Evolutionary conservation across 805 yeast species (phyloP).

Genomic region (Starmerella geochares): DNA sequence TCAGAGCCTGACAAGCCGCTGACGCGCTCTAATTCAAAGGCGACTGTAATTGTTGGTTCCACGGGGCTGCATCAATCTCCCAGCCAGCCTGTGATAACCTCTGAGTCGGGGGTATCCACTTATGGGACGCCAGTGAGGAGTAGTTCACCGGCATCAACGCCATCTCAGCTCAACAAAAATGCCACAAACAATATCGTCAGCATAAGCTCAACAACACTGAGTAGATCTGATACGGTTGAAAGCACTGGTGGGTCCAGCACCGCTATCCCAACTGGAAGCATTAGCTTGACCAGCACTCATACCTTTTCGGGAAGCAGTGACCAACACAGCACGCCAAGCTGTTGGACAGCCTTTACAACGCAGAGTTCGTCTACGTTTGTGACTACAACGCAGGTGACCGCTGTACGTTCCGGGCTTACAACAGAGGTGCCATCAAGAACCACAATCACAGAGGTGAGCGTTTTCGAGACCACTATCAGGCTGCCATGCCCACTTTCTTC

Average conservation of each 20-base stretch:
- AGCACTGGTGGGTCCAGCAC: too few relatives aligned
- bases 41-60: too few relatives aligned
- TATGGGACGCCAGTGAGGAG: background rate
- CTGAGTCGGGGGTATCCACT: too few relatives aligned
- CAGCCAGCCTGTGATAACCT: too few relatives aligned
- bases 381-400: background rate
- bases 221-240: too few relatives aligned
- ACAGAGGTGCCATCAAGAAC: background rate
- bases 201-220: background rate
- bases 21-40: too few relatives aligned
- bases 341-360: background rate
- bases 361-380: background rate
- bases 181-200: background rate
- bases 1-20: too few relatives aligned
- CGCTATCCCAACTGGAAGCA: background rate
- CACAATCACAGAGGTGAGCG: background rate
- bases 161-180: background rate
- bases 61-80: too few relatives aligned
- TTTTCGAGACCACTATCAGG: background rate
- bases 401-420: background rate
- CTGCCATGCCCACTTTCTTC: background rate
- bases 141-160: background rate
- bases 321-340: too few relatives aligned
- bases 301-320: background rate
- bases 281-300: too few relatives aligned